phyloP scores from a whole-genome alignment of 2,329 filamentous ascomycete species.

The Talaromyces atroroseus region DNA sequence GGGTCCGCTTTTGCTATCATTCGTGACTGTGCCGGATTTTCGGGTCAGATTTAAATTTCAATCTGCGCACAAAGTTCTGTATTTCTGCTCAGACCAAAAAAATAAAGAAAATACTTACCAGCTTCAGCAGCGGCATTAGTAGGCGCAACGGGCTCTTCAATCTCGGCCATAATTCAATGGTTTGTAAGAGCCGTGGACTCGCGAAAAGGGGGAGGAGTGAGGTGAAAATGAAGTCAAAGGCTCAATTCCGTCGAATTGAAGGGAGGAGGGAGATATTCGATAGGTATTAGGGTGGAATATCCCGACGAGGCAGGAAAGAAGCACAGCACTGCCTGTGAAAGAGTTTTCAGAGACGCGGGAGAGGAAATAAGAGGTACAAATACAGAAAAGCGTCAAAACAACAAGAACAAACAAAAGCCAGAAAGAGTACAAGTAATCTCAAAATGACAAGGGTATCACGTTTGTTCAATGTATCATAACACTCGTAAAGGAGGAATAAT shows the following conservation, averaged over 20 bases:
- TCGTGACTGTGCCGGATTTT: background rate
- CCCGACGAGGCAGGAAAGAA: background rate
- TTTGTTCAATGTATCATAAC: slow-evolving; percentile 8
- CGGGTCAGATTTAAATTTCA: background rate
- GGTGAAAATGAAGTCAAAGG: background rate
- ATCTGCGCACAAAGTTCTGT: background rate
- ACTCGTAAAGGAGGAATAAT: slow-evolving; percentile 1
- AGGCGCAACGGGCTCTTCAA: slow-evolving; percentile 10
- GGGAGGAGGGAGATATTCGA: background rate
- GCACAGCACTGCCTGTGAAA: background rate
- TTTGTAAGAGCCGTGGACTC: slow-evolving; percentile 12
- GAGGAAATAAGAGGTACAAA: background rate
- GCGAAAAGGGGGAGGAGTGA: background rate
- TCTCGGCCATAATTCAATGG: slow-evolving; percentile 3
- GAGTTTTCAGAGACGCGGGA: background rate
- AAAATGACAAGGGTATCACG: slow-evolving; percentile 9
- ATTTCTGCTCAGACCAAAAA: background rate
- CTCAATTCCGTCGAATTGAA: background rate
- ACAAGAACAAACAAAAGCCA: background rate
- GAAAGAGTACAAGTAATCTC: background rate
- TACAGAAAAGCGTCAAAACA: slow-evolving; percentile 1
- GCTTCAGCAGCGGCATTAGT: slow-evolving; percentile 4
- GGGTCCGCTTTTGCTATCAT: slow-evolving; percentile 11
- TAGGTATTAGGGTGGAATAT: background rate
- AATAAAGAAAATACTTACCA: slow-evolving; percentile 1